phyloP scores from a whole-genome alignment of 495 filamentous ascomycete genomes.

The Amorphotheca resinae region DNA sequence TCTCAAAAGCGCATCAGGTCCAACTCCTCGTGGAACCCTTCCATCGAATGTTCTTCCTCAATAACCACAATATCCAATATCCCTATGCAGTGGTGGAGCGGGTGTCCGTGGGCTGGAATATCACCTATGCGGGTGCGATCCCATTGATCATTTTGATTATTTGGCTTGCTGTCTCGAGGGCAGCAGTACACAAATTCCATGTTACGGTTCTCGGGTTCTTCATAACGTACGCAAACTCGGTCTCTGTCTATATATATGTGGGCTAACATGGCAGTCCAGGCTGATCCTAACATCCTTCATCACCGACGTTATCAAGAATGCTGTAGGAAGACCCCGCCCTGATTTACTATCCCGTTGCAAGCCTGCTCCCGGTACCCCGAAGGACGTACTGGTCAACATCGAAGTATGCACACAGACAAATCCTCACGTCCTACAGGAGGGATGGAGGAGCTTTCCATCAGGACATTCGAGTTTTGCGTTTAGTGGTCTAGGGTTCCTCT shows the following conservation, averaged over 20 bases:
- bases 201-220: constrained; percentile 71
- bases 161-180: constrained; percentile 48
- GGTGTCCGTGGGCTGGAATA: constrained; percentile 60
- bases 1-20: constrained; percentile 33
- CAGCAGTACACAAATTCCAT: constrained; percentile 67
- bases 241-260: background rate
- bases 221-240: constrained; percentile 34
- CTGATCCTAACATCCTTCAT: constrained; percentile 63
- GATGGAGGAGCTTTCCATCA: constrained; percentile 85
- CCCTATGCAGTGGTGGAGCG: constrained; percentile 78
- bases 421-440: constrained; percentile 74
- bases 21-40: constrained; percentile 70
- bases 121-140: constrained; percentile 61
- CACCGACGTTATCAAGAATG: constrained; percentile 87
- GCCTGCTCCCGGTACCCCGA: constrained; percentile 50
- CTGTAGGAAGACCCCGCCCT: constrained; percentile 78
- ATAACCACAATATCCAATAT: constrained; percentile 71
- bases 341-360: constrained; percentile 85
- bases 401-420: constrained; percentile 70
- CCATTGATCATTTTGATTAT: constrained; percentile 53
- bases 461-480: constrained; percentile 85
- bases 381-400: constrained; percentile 54
- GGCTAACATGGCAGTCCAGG: background rate
- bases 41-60: constrained; percentile 73
- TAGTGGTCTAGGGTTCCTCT: constrained; percentile 69